Conservation (phyloP, 179 eudicot species). For the Kewa caespitosa region DNA sequence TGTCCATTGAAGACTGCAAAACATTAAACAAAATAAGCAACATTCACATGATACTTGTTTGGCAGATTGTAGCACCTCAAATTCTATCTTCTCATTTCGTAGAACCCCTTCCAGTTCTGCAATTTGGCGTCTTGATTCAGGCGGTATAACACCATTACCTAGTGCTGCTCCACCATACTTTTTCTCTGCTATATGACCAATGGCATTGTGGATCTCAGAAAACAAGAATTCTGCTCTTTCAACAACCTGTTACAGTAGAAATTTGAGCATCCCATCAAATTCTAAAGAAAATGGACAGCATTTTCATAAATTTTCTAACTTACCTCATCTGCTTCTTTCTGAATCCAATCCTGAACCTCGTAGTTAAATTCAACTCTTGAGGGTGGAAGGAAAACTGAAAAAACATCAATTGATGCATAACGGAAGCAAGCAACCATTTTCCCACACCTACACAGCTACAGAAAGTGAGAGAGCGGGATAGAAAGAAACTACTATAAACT, state of each 20-base stretch:
- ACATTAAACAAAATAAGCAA: background rate
- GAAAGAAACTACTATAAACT: background rate
- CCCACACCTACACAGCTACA: slow-evolving; percentile 63
- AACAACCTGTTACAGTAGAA: slow-evolving; percentile 51
- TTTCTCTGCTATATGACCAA: slow-evolving; percentile 61
- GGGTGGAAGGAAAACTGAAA: slow-evolving; percentile 92
- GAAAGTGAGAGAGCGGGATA: slow-evolving; percentile 5
- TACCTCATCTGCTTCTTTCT: slow-evolving; percentile 86
- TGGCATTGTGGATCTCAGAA: slow-evolving; percentile 74
- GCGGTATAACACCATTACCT: slow-evolving; percentile 30
- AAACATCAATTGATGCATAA: slow-evolving; percentile 95
- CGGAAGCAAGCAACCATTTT: slow-evolving; percentile 99
- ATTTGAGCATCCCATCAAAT: slow-evolving; percentile 5
- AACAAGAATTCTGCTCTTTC: slow-evolving; percentile 68
- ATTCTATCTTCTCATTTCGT: slow-evolving; percentile 64
- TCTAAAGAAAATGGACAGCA: background rate
- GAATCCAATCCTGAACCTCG: slow-evolving; percentile 79
- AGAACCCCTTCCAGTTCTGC: slow-evolving; percentile 65
- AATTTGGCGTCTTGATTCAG: slow-evolving; percentile 55
- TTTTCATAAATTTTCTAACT: background rate
- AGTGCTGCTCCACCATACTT: slow-evolving; percentile 36
- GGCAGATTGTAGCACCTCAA: slow-evolving; percentile 53
- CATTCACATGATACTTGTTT: slow-evolving; percentile 7
- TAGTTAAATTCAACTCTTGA: slow-evolving; percentile 73
- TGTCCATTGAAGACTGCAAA: background rate